Conservation (phyloP, 148 eudicot species). For the Cornus kousa region DNA sequence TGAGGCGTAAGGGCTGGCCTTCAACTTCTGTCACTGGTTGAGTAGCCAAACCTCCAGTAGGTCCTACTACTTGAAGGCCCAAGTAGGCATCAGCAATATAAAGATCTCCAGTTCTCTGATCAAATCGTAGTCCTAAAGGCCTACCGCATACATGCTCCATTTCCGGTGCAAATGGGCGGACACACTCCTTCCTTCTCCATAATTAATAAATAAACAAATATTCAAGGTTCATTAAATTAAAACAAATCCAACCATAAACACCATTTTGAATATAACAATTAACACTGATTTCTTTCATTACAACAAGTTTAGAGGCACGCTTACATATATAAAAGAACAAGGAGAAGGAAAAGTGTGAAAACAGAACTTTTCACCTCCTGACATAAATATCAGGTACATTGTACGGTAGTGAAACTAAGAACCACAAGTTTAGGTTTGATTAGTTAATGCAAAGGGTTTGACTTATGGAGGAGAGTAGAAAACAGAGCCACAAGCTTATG, state of each 20-base stretch:
- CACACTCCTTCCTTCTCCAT: constrained; percentile 47
- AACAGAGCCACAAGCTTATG: too few species aligned
- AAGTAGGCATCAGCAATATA: constrained; percentile 75
- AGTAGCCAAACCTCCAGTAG: constrained; percentile 41
- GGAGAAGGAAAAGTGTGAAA: not conserved
- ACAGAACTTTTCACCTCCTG: not conserved
- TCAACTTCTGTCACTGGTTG: constrained; percentile 36
- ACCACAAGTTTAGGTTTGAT: too few species aligned
- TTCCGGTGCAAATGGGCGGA: constrained; percentile 65
- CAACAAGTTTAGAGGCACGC: too few species aligned
- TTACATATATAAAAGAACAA: too few species aligned
- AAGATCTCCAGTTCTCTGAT: constrained; percentile 49
- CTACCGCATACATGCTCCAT: constrained; percentile 62
- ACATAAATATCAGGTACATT: too few species aligned
- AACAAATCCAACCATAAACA: not conserved
- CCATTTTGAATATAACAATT: not conserved
- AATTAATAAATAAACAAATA: not conserved
- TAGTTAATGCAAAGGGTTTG: too few species aligned
- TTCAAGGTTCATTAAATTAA: not conserved
- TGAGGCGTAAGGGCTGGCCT: constrained; percentile 32
- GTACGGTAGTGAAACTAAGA: too few species aligned
- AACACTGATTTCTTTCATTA: too few species aligned
- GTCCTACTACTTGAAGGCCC: constrained; percentile 73
- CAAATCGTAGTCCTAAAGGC: constrained; percentile 54
- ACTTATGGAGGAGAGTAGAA: too few species aligned